These are phyloP conservation scores for Phytophthora vignae DNA, from an alignment of 352 stramenopile genomes.

Conservation along the genomic window DNA sequence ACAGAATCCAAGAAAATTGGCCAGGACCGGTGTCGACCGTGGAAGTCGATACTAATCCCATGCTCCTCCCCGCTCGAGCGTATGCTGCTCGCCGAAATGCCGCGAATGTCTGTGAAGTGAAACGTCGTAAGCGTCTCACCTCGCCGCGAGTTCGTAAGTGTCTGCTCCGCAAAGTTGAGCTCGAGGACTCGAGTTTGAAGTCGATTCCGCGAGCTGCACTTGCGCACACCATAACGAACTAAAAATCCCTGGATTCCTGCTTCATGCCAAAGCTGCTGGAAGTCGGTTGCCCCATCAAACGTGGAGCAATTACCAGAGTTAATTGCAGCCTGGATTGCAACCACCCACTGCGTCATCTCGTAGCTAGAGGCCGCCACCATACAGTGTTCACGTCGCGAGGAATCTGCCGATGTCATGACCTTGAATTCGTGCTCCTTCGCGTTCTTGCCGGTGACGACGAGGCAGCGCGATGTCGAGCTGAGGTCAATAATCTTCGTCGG, in stretches of 20 bases:
- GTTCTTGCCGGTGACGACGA: conserved; percentile 62
- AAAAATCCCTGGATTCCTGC: conserved; percentile 83
- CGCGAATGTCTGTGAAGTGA: conserved; percentile 73
- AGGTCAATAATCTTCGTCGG: conserved; percentile 77
- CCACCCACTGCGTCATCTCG: conserved; percentile 87
- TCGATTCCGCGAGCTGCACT: conserved; percentile 79
- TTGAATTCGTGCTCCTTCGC: conserved; percentile 81
- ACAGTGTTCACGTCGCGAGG: conserved; percentile 67
- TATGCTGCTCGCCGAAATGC: conserved; percentile 51
- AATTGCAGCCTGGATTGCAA: conserved; percentile 83
- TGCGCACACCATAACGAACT: conserved; percentile 85
- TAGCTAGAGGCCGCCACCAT: conserved; percentile 74
- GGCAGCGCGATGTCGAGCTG: conserved; percentile 77
- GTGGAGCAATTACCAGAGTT: conserved; percentile 80
- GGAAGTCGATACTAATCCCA: conserved; percentile 76
- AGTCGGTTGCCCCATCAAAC: conserved; percentile 74
- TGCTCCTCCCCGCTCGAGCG: conserved; percentile 63
- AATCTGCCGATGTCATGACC: conserved; percentile 80
- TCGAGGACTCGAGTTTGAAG: conserved; percentile 87
- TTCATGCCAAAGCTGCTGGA: conserved; percentile 83
- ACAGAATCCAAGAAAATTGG: conserved; percentile 81
- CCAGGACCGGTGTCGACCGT: conserved; percentile 73
- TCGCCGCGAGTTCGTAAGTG: conserved; percentile 79
- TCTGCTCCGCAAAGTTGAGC: conserved; percentile 89
- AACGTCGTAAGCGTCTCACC: conserved; percentile 82